phyloP scores from a whole-genome alignment of 179 eudicot genomes.

The Gypsophila paniculata region DNA sequence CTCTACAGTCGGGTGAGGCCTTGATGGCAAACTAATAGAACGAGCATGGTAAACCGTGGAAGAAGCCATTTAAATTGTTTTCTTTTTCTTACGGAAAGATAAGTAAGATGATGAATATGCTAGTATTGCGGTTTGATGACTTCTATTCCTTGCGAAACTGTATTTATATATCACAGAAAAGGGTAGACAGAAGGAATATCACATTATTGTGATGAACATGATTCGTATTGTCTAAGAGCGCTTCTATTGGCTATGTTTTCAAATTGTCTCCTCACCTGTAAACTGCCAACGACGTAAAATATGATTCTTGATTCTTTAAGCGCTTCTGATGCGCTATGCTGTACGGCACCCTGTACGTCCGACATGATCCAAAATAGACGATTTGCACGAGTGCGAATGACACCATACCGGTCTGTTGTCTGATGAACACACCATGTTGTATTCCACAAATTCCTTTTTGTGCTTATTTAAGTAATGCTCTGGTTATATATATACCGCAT shows the following conservation, averaged over 20 bases:
- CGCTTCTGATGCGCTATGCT: not conserved
- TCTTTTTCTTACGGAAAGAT: not conserved
- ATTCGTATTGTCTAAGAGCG: slow-evolving; percentile 1
- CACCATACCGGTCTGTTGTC: slow-evolving; percentile 4
- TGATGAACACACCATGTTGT: no score
- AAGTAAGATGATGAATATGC: slow-evolving; percentile 12
- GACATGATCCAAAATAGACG: slow-evolving; percentile 19
- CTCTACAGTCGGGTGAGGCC: slow-evolving; percentile 28
- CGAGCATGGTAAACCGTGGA: slow-evolving; percentile 30
- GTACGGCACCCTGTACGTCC: not conserved
- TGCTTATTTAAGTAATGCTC: no score
- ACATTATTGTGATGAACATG: slow-evolving; percentile 1
- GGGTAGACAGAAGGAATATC: slow-evolving; percentile 29
- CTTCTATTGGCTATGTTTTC: slow-evolving; percentile 22
- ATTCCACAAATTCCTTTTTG: no score
- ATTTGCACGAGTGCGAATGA: slow-evolving; percentile 9
- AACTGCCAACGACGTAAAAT: slow-evolving; percentile 25
- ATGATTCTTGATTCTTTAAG: not conserved
- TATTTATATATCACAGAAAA: slow-evolving; percentile 21
- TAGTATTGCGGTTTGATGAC: slow-evolving; percentile 20
- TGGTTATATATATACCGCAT: no score
- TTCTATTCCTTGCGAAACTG: slow-evolving; percentile 4
- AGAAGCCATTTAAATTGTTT: slow-evolving; percentile 26
- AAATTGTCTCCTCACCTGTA: slow-evolving; percentile 24
- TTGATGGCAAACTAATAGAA: slow-evolving; percentile 39